Base-by-base conservation (phyloP, 208 protist species). In the Trypanosoma conorhini region DNA sequence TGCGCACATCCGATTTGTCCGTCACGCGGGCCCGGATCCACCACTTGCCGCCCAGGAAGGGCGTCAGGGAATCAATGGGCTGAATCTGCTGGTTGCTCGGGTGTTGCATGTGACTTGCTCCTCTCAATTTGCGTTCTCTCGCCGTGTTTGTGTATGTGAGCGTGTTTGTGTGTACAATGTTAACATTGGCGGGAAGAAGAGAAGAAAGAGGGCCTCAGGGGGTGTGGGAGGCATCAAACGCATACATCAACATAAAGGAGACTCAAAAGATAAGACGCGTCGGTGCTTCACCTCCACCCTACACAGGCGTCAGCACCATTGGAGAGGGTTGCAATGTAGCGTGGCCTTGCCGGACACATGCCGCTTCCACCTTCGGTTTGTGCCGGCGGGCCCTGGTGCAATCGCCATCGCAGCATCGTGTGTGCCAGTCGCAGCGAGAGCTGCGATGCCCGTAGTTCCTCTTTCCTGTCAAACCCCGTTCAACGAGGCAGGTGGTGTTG, bases 61-160 rank as follows among this genome's bases (percentile, higher is more conserved):
- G 89, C 12, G 91, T 96, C 50, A 97, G 77, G 60, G 93, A 96
- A 76, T 94, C 89, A 73, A 97, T 97, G 57, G 93, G 93, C 72
- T 97, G 92, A 75, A 95, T 88, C 72, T 97, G 89, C 48, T 93
- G 83, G 22, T 63, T 75, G 50, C 77, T 79, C 15, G 91, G 88
- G 24, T 72, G 72, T 55, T 91, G 86, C 79, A 86, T 95, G 26
- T 95, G 26, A 0, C 44, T 24, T 67, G 40, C 44, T 26, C 70
- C 24, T 62, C 30, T 60, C 35, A 31, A 28, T 1, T 31, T 64
- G 8, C 38, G 46, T 42, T 48, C 52, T 55, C n/a, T 57, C 31
- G 4, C 40, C 28, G 21, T 35, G 9, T 62, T 10, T 31, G 70
- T 56, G 65, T 35, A 72, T 22, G 19, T 66, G 42, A 28, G 19